Percentiles rank a stretch among this genome's conserved stretches.
Evolutionary conservation across 805 yeast genomes (phyloP).

Genomic region (Lachancea nothofagi): DNA sequence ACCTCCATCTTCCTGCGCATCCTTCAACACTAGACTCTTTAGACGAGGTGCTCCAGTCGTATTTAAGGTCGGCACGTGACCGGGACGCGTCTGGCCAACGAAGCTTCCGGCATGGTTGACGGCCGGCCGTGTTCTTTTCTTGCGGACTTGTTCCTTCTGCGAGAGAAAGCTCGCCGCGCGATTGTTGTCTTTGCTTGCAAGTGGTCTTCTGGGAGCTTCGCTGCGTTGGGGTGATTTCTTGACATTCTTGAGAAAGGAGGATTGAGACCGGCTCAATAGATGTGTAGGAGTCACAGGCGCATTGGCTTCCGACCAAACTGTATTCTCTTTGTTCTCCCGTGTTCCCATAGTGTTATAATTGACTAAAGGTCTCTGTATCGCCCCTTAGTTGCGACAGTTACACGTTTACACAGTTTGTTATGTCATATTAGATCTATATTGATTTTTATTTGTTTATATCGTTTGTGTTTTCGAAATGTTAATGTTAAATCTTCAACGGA

Average conservation of each 20-base stretch:
- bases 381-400: too few relatives aligned
- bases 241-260: constrained; percentile 16
- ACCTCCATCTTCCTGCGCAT: constrained; percentile 15
- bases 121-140: constrained; percentile 8
- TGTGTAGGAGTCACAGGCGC: constrained; percentile 26
- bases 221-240: constrained; percentile 8
- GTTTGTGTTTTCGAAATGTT: too few relatives aligned
- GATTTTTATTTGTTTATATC: too few relatives aligned
- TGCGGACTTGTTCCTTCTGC: constrained; percentile 1
- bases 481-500: too few relatives aligned
- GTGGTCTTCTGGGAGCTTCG: constrained; percentile 21
- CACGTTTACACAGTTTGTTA: too few relatives aligned
- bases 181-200: constrained; percentile 31
- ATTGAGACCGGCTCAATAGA: constrained; percentile 20
- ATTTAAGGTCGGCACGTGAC: constrained; percentile 19
- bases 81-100: constrained; percentile 6
- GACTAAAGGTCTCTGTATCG: too few relatives aligned
- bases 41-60: constrained; percentile 23
- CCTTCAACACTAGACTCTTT: constrained; percentile 30
- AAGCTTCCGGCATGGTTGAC: constrained; percentile 13
- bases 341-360: constrained; percentile 1
- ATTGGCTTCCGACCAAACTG: constrained; percentile 3
- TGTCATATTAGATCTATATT: too few relatives aligned
- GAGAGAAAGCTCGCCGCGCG: constrained; percentile 14
- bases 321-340: constrained; percentile 12